Percentiles rank a stretch among this genome's conserved stretches.
phyloP scores from a whole-genome alignment of 1,139 yeast genomes.

The Candida sanyaensis region DNA sequence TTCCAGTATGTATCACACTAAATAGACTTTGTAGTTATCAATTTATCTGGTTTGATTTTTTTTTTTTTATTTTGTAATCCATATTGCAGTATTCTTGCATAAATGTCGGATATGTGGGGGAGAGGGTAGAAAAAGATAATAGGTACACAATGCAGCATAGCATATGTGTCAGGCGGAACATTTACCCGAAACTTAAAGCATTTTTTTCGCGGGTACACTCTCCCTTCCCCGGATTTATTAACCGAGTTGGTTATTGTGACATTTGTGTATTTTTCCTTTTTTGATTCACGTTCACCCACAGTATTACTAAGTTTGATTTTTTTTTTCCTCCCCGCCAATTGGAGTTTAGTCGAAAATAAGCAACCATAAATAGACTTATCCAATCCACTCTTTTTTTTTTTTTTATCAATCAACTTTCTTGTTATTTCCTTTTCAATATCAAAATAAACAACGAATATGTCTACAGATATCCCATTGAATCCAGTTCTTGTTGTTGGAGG shows the following conservation, averaged over 20 bases:
- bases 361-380: neutral
- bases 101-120: neutral
- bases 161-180: too few relatives aligned
- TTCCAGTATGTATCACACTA: constrained; percentile 91
- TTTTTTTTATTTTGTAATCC: neutral
- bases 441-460: constrained; percentile 7
- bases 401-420: neutral
- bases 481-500: constrained; percentile 73
- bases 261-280: too few relatives aligned
- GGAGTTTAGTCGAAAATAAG: neutral
- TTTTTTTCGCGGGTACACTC: constrained; percentile 1
- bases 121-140: neutral
- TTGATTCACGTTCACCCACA: too few relatives aligned
- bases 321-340: constrained; percentile 6
- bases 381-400: neutral
- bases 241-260: too few relatives aligned
- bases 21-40: neutral
- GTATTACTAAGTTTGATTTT: too few relatives aligned
- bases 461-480: constrained; percentile 27
- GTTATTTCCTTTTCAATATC: neutral
- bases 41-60: too few relatives aligned
- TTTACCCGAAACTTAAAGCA: neutral
- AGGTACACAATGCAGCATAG: neutral
- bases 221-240: neutral
- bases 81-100: neutral